Percentiles rank a stretch among this genome's conserved stretches.
Conservation (phyloP, 2,329 filamentous ascomycete genomes). For the Talaromyces sp. region DNA sequence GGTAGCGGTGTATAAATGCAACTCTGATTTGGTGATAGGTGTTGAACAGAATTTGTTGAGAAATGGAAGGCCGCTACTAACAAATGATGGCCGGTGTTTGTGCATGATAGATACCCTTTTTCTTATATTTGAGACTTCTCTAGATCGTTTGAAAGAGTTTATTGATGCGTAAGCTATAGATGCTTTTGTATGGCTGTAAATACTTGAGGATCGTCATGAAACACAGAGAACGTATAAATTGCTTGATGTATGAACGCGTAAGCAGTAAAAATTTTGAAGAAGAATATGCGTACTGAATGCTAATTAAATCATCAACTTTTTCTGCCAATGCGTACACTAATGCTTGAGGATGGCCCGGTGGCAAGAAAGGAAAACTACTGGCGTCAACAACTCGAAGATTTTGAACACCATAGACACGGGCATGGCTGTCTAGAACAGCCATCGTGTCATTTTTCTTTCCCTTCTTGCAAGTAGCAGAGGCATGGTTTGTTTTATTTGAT, state of each 20-base stretch:
- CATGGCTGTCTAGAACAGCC: slow-evolving; percentile 33
- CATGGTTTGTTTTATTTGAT: slow-evolving; percentile 42
- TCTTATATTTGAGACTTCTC: background rate
- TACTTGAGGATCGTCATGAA: background rate
- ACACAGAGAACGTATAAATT: background rate
- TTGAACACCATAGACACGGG: slow-evolving; percentile 29
- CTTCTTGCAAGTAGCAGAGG: slow-evolving; percentile 38
- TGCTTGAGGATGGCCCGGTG: slow-evolving; percentile 42
- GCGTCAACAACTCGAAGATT: slow-evolving; percentile 36
- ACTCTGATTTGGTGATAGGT: background rate
- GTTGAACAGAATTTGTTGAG: background rate
- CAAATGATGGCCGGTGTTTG: background rate
- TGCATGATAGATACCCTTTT: background rate
- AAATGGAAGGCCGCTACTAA: background rate
- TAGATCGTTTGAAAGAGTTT: background rate
- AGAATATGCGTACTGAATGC: background rate
- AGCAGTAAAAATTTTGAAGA: background rate
- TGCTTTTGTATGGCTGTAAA: background rate
- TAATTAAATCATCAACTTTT: slow-evolving; percentile 37
- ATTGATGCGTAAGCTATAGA: background rate
- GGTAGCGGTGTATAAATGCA: background rate
- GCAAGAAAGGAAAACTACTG: slow-evolving; percentile 32
- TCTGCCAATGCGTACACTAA: slow-evolving; percentile 41
- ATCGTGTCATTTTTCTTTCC: slow-evolving; percentile 28
- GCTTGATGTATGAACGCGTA: background rate